Conservation (phyloP, 1,284 basidiomycete species). For the Rhodotorula sp. region DNA sequence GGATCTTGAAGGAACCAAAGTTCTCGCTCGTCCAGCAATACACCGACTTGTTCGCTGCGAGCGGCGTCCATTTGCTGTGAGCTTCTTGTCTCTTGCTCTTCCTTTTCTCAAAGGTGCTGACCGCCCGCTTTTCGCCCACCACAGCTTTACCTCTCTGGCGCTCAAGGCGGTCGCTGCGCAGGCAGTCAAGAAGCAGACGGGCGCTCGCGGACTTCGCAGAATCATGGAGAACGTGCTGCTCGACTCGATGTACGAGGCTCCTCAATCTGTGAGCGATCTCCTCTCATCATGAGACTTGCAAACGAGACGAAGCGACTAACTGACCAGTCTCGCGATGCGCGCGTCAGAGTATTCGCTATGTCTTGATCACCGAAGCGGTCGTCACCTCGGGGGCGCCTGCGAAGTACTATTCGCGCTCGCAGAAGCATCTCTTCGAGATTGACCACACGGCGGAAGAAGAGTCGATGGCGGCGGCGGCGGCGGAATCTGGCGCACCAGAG, state of each 20-base stretch:
- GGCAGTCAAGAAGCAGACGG: slow-evolving; percentile 76
- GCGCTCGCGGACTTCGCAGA: slow-evolving; percentile 81
- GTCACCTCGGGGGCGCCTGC: neutral
- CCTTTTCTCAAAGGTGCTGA: neutral
- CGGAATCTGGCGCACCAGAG: neutral
- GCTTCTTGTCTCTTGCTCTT: neutral
- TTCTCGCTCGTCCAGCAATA: slow-evolving; percentile 90
- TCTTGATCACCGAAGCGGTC: slow-evolving; percentile 54
- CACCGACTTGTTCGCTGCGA: slow-evolving; percentile 63
- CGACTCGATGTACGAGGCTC: slow-evolving; percentile 82
- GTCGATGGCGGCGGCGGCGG: neutral
- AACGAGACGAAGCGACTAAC: neutral
- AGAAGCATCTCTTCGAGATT: slow-evolving; percentile 47
- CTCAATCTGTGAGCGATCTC: slow-evolving; percentile 57
- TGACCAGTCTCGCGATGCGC: neutral
- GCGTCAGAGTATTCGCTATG: slow-evolving; percentile 50
- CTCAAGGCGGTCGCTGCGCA: slow-evolving; percentile 68
- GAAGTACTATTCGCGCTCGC: slow-evolving; percentile 62
- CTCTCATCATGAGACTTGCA: neutral
- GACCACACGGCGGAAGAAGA: slow-evolving; percentile 16
- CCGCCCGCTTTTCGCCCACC: neutral
- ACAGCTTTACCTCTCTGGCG: slow-evolving; percentile 50
- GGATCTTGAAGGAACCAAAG: slow-evolving; percentile 85
- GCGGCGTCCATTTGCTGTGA: slow-evolving; percentile 43
- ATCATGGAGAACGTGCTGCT: slow-evolving; percentile 80